Percentiles rank a stretch among this genome's conserved stretches.
These are phyloP conservation scores for Podospora tetraspora DNA, from an alignment of 495 filamentous ascomycete species.

Conservation along the genomic window DNA sequence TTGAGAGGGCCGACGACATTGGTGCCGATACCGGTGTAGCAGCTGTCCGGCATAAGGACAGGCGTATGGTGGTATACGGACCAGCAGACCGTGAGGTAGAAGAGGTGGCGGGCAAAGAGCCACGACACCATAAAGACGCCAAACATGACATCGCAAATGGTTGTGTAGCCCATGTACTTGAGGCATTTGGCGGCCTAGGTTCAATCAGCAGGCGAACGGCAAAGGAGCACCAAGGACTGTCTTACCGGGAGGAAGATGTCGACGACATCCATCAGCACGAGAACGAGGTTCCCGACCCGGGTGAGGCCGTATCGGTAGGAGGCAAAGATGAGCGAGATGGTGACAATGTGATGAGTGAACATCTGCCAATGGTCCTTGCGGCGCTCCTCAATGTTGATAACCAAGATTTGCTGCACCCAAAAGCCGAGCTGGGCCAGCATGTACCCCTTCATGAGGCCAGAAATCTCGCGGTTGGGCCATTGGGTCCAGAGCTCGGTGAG, in stretches of 20 bases:
- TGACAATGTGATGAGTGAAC: constrained; percentile 92
- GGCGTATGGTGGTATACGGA: constrained; percentile 72
- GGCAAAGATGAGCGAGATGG: constrained; percentile 67
- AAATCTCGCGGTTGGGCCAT: constrained; percentile 72
- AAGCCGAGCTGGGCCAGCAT: constrained; percentile 88
- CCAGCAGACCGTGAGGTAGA: constrained; percentile 72
- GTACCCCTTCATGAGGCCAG: constrained; percentile 78
- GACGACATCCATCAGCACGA: constrained; percentile 90
- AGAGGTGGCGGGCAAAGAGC: constrained; percentile 76
- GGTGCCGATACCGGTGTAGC: constrained; percentile 52
- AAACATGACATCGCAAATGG: constrained; percentile 75
- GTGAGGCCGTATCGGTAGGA: constrained; percentile 82
- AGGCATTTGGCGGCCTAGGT: constrained; percentile 83
- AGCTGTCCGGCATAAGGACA: constrained; percentile 57
- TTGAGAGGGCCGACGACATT: constrained; percentile 51
- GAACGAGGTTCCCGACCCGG: constrained; percentile 80
- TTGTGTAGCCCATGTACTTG: constrained; percentile 75
- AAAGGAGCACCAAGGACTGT: constrained; percentile 7
- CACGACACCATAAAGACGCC: constrained; percentile 82
- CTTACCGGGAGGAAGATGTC: constrained; percentile 83
- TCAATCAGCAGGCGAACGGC: constrained; percentile 2
- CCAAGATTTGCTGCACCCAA: constrained; percentile 89
- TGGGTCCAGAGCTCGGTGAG: constrained; percentile 71
- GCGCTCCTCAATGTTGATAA: constrained; percentile 88
- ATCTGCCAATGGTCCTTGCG: constrained; percentile 95